Evolutionary conservation across 441 rosid species (phyloP).

Genomic region (Theobroma grandiflorum): DNA sequence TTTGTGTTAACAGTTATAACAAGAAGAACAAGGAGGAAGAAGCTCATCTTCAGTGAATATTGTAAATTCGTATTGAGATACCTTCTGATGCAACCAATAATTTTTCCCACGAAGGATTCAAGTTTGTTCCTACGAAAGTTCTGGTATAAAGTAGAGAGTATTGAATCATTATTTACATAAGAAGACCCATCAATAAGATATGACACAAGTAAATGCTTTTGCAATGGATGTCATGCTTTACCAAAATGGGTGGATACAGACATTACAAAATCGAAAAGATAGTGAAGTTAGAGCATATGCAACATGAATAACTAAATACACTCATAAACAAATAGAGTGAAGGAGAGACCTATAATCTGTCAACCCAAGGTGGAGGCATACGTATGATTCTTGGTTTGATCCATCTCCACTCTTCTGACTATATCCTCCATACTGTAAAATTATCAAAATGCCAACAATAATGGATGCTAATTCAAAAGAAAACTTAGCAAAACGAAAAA

Average conservation of each 20-base stretch:
- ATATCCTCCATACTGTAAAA: constrained; percentile 75
- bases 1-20: constrained; percentile 10
- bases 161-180: constrained; percentile 25
- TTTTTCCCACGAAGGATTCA: constrained; percentile 83
- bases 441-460: constrained; percentile 15
- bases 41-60: neutral
- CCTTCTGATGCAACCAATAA: constrained; percentile 83
- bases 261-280: neutral
- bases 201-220: neutral
- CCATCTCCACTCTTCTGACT: constrained; percentile 44
- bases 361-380: constrained; percentile 79
- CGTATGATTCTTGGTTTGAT: constrained; percentile 44
- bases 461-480: neutral
- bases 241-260: neutral
- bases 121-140: constrained; percentile 92
- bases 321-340: neutral
- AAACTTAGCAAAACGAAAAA: neutral
- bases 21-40: neutral
- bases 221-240: neutral
- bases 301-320: neutral
- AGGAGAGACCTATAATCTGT: constrained; percentile 81
- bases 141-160: constrained; percentile 50
- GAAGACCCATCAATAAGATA: constrained; percentile 11
- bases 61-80: constrained; percentile 32
- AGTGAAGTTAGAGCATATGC: neutral